A percentile compares a stretch with the other conserved stretches of the same genome.
These are phyloP conservation scores for Septoria petroselini DNA, from an alignment of 2,329 filamentous ascomycete species.

Conservation along the genomic window DNA sequence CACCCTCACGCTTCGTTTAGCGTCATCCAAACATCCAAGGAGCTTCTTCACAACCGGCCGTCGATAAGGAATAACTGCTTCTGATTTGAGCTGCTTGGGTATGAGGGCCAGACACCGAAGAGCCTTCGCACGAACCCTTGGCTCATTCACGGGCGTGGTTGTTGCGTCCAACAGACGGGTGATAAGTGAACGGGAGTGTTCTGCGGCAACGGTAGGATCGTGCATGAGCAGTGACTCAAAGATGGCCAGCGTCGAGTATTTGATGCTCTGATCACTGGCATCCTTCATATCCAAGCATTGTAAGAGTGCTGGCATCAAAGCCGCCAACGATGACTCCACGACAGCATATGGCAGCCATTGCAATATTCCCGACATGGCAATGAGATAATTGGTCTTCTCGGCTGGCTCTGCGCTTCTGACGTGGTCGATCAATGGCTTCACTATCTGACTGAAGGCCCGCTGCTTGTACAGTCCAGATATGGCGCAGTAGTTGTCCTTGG, in stretches of 20 bases:
- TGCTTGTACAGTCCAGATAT: slow-evolving; percentile 63
- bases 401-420: slow-evolving; percentile 48
- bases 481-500: slow-evolving; percentile 58
- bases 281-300: slow-evolving; percentile 56
- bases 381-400: slow-evolving; percentile 60
- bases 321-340: slow-evolving; percentile 57
- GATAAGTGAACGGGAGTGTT: slow-evolving; percentile 58
- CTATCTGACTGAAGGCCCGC: slow-evolving; percentile 58
- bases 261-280: slow-evolving; percentile 50
- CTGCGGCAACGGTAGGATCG: slow-evolving; percentile 52
- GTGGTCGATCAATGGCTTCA: slow-evolving; percentile 54
- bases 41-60: slow-evolving; percentile 57
- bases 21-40: slow-evolving; percentile 58
- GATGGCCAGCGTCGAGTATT: slow-evolving; percentile 59
- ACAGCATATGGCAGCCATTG: slow-evolving; percentile 58
- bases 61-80: slow-evolving; percentile 56
- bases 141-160: slow-evolving; percentile 32
- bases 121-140: slow-evolving; percentile 48
- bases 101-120: slow-evolving; percentile 50
- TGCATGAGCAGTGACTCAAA: slow-evolving; percentile 58
- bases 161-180: slow-evolving; percentile 52
- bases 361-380: slow-evolving; percentile 61
- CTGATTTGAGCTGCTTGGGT: slow-evolving; percentile 48
- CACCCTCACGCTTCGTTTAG: slow-evolving; percentile 59
- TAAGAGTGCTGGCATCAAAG: slow-evolving; percentile 59